Evolutionary conservation across 2,329 filamentous ascomycete genomes (phyloP).

Genomic region (Boeremia lycopersici): DNA sequence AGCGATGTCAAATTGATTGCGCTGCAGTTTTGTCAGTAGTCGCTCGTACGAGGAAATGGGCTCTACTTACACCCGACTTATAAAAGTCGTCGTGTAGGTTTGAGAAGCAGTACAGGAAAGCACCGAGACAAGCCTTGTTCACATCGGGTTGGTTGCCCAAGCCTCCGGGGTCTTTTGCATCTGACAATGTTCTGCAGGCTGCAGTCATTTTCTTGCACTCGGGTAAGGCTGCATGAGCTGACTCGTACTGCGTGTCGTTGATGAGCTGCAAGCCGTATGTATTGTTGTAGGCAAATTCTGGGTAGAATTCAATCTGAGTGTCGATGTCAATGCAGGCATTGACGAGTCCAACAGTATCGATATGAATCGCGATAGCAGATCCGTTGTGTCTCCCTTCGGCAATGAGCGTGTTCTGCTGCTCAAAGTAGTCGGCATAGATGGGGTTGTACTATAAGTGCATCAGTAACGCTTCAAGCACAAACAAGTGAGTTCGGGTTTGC

Average conservation of each 20-base stretch:
- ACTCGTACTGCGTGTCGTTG: conserved; percentile 35
- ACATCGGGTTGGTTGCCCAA: conserved; percentile 18
- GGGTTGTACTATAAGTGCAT: conserved; percentile 54
- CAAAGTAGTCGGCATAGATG: conserved; percentile 58
- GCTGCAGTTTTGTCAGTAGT: conserved; percentile 3
- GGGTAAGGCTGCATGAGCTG: not conserved
- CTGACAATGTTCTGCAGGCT: not conserved
- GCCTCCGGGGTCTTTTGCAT: conserved; percentile 46
- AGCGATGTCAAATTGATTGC: conserved; percentile 34
- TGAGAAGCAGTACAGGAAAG: conserved; percentile 58
- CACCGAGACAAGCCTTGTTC: conserved; percentile 55
- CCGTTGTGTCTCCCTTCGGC: conserved; percentile 29
- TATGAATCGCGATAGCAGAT: conserved; percentile 32
- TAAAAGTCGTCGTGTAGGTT: conserved; percentile 46
- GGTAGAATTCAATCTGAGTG: conserved; percentile 53
- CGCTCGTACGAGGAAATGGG: not conserved
- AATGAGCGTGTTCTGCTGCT: conserved; percentile 60
- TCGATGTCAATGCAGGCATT: conserved; percentile 53
- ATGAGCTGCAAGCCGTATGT: conserved; percentile 60
- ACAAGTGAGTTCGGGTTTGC: not conserved
- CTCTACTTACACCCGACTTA: conserved; percentile 43
- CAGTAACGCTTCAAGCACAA: too few species aligned
- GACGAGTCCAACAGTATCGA: conserved; percentile 57
- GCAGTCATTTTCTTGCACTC: conserved; percentile 29
- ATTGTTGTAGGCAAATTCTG: conserved; percentile 60